Evolutionary conservation across 306 rosid genomes (phyloP), one percentile per base, ranked within the genome.

Genomic region (Phaseolus lunatus): DNA sequence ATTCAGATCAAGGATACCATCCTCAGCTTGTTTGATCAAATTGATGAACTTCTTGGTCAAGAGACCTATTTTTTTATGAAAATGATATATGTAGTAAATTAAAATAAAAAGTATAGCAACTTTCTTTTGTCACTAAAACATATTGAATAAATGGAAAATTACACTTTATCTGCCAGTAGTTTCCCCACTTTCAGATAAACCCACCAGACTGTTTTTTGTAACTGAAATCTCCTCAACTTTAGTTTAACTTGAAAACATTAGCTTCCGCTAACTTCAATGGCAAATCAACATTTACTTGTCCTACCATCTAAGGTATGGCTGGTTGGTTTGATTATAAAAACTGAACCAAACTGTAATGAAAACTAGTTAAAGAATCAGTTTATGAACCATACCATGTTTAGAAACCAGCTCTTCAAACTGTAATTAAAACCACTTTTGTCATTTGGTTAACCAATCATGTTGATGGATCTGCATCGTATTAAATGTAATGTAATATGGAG

Each of bases 11-110:
- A 86, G 89, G 44, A 82, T 82, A 44, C 89, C 89, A 80, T 82
- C 89, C 85, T 95, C 97, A 2, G 99, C 97, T 75, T 89, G 99
- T 68, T 92, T 95, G 79, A 95, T 90, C 89, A 95, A 84, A 85
- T 89, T 85, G 84, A 95, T 92, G 83, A 95, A 92, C 88, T 95
- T 95, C 70, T 95, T 95, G 19, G 99, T 95, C 87, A 92, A 85
- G 78, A 95, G 87, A 79, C 97, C 99, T 95, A 43, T 75, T 75
- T 49, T 50, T 62, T 54, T 11, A 52, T 61, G 70, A 33, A 72
- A 48, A 58, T 49, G 16, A 56, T 37, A 67, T 10, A 62, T 18
- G 71, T 54, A 68, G 57, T 47, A 71, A 79, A 80, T 59, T 73
- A 26, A 64, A 67, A 24, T 54, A 67, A 41, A 45, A 2, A 8